A percentile compares a stretch with the other conserved stretches of the same genome.
These are phyloP conservation scores for Pulveroboletus sp. DNA, from an alignment of 1,284 basidiomycete genomes.

Conservation along the genomic window DNA sequence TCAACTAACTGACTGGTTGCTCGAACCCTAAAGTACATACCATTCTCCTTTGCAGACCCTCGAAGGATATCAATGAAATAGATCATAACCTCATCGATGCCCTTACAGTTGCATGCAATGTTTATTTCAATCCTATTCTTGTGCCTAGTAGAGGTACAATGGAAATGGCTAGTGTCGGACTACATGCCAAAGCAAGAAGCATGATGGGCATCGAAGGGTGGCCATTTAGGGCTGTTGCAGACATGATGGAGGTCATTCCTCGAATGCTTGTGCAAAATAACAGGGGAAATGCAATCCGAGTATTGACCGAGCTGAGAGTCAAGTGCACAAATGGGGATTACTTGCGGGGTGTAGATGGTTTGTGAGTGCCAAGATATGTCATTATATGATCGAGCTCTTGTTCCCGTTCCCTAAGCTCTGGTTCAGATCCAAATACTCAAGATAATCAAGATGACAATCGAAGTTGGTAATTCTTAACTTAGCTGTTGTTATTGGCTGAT, in stretches of 20 bases:
- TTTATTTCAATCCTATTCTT: constrained; percentile 91
- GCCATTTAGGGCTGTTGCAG: constrained; percentile 89
- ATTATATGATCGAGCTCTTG: not conserved
- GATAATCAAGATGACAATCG: constrained; percentile 88
- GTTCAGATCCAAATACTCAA: constrained; percentile 73
- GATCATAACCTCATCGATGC: constrained; percentile 97
- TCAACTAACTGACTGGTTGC: constrained; percentile 94
- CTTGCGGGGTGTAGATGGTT: constrained; percentile 92
- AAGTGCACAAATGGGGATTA: constrained; percentile 91
- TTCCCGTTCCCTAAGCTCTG: not conserved
- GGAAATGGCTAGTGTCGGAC: constrained; percentile 93
- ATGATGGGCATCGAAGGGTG: constrained; percentile 86
- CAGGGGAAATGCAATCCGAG: constrained; percentile 92
- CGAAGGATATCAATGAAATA: constrained; percentile 98
- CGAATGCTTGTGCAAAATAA: constrained; percentile 94
- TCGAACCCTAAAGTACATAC: constrained; percentile 95
- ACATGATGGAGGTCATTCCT: constrained; percentile 97
- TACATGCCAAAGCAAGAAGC: constrained; percentile 79
- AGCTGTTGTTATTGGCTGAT: not conserved
- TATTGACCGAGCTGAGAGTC: constrained; percentile 89
- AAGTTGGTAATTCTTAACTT: constrained; percentile 44
- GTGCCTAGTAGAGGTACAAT: constrained; percentile 95
- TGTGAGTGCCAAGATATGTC: constrained; percentile 84
- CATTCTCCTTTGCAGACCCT: constrained; percentile 95
- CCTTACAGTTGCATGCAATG: constrained; percentile 96